Base-by-base conservation (phyloP, 768 basidiomycete genomes). In the Pulveroboletus frians region DNA sequence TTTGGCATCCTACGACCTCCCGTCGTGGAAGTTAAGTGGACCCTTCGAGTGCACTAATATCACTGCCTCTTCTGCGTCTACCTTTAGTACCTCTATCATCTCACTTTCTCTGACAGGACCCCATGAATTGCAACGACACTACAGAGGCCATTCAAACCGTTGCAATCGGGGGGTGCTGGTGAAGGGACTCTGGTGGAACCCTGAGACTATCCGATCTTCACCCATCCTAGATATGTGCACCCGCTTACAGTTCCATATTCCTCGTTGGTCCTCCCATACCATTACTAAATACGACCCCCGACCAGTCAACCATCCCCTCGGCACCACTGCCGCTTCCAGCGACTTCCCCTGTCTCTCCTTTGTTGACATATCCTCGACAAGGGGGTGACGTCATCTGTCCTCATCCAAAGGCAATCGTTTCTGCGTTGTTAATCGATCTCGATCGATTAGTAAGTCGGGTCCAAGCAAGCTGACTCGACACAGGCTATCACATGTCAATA, bases 401-500 rank as follows among this genome's bases (percentile, higher is more conserved):
- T 8, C 56, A 53, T 43, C 51, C 55, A 18, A 64, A 64, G 47
- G 36, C 50, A 18, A 43, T 48, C 0, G 52, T 63, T 2, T 62
- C 62, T 11, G 42, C 39, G 21, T 60, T 80, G 18, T 64, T 82
- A 23, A 83, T 83, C 50, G 78, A 83, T 63, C 65, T 83, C 17
- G 73, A 77, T 26, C n/a, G n/a, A n/a, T n/a, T n/a, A n/a, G n/a
- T n/a, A n/a, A n/a, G n/a, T n/a, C n/a, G n/a, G n/a, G n/a, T n/a
- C n/a, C n/a, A n/a, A n/a, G n/a, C n/a, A n/a, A n/a, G n/a, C n/a
- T n/a, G n/a, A n/a, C n/a, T n/a, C n/a, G n/a, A n/a, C n/a, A n/a
- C n/a, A n/a, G n/a, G n/a, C n/a, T n/a, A n/a, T n/a, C n/a, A n/a
- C n/a, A n/a, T n/a, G n/a, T n/a, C n/a, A n/a, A n/a, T n/a, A n/a